These are phyloP conservation scores for Lophiotrema nucula DNA, from an alignment of 495 filamentous ascomycete genomes.

Conservation along the genomic window DNA sequence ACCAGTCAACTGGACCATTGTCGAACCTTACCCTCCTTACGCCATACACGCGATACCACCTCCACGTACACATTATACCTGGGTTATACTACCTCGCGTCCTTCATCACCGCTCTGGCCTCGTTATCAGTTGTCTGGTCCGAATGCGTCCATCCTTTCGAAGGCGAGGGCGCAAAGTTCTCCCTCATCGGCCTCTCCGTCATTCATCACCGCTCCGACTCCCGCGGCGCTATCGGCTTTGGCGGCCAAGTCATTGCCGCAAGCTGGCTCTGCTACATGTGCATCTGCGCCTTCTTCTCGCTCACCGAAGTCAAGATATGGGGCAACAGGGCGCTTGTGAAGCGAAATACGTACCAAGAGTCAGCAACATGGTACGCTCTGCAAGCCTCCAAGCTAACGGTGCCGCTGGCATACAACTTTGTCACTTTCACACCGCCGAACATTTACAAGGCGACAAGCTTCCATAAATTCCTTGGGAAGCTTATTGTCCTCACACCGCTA, in stretches of 20 bases:
- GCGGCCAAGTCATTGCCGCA: constrained; percentile 78
- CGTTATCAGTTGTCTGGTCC: constrained; percentile 83
- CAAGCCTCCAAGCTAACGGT: constrained; percentile 89
- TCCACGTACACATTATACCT: constrained; percentile 70
- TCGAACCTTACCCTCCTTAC: constrained; percentile 65
- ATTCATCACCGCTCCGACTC: constrained; percentile 69
- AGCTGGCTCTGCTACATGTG: constrained; percentile 95
- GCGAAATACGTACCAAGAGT: constrained; percentile 85
- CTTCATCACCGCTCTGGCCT: constrained; percentile 66
- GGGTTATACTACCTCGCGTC: constrained; percentile 60
- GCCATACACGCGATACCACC: constrained; percentile 78
- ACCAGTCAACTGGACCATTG: constrained; percentile 42
- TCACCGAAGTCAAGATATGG: constrained; percentile 92
- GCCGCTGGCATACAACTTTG: constrained; percentile 91
- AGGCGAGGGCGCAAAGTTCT: constrained; percentile 70
- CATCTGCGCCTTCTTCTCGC: constrained; percentile 75
- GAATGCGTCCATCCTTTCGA: constrained; percentile 78
- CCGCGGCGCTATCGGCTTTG: constrained; percentile 72
- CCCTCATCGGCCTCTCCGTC: constrained; percentile 80
- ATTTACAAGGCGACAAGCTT: constrained; percentile 74
- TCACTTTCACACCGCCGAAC: constrained; percentile 72
- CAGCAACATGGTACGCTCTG: constrained; percentile 89
- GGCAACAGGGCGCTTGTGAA: constrained; percentile 85
- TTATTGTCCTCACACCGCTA: constrained; percentile 81
- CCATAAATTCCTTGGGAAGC: constrained; percentile 77